Evolutionary conservation across 164 flowering plant genomes (phyloP).

Genomic region (Cinnamomum micranthum): DNA sequence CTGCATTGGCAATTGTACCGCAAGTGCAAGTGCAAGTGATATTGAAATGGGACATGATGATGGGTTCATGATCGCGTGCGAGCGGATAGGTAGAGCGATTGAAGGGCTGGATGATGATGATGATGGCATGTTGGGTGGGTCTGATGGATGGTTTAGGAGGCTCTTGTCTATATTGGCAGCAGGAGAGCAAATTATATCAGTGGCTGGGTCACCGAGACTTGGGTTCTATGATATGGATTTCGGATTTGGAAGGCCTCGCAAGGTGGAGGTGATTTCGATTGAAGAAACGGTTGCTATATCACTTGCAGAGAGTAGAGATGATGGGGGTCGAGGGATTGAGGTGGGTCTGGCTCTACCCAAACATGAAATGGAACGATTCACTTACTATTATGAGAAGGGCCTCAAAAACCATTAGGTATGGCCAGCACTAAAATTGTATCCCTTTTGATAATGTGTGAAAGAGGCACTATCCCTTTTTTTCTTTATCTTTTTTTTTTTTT

Average conservation of each 20-base stretch:
- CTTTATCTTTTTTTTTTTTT: no score
- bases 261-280: conserved; percentile 9
- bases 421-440: no score
- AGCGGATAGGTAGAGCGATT: conserved; percentile 22
- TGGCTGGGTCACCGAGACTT: conserved; percentile 11
- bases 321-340: conserved; percentile 10
- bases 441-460: no score
- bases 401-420: background rate
- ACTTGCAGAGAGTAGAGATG: conserved; percentile 8
- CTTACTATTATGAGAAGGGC: background rate
- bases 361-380: background rate
- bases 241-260: conserved; percentile 11
- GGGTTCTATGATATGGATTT: conserved; percentile 10
- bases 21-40: conserved; percentile 2
- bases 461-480: no score
- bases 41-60: conserved; percentile 16
- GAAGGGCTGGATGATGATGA: conserved; percentile 1
- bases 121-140: background rate
- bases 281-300: conserved; percentile 5
- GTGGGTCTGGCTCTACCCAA: background rate
- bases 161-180: background rate
- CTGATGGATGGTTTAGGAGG: background rate
- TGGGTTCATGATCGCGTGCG: conserved; percentile 27
- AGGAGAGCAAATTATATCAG: background rate
- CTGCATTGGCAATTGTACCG: conserved; percentile 22